phyloP scores from a whole-genome alignment of 1,139 yeast genomes.

The Lodderomyces oxycetoniae region DNA sequence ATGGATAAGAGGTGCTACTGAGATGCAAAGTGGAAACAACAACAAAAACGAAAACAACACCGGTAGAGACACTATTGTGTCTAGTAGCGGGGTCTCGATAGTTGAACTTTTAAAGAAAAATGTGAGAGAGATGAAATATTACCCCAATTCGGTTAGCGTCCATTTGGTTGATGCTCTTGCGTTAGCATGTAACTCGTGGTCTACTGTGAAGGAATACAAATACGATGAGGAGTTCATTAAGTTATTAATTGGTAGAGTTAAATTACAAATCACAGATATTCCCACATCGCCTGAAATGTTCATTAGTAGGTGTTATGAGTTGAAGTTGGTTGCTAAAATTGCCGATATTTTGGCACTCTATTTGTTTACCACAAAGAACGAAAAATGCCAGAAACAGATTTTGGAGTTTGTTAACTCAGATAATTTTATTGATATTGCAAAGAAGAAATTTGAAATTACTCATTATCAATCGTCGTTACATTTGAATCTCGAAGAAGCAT shows the following conservation, averaged over 20 bases:
- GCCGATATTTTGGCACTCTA: slow-evolving; percentile 73
- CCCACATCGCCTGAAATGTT: slow-evolving; percentile 23
- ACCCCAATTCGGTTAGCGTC: slow-evolving; percentile 55
- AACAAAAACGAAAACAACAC: slow-evolving; percentile 11
- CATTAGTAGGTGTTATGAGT: slow-evolving; percentile 50
- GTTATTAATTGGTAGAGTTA: slow-evolving; percentile 42
- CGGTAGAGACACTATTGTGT: background rate
- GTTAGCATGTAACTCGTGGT: slow-evolving; percentile 65
- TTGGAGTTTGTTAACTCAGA: slow-evolving; percentile 38
- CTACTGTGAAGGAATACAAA: slow-evolving; percentile 47
- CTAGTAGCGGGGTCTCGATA: slow-evolving; percentile 27
- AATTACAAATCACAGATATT: slow-evolving; percentile 17
- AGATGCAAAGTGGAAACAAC: slow-evolving; percentile 7
- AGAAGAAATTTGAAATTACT: slow-evolving; percentile 27
- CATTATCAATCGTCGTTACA: slow-evolving; percentile 42
- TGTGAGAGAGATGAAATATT: slow-evolving; percentile 46
- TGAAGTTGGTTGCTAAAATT: slow-evolving; percentile 58
- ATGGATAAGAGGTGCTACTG: slow-evolving; percentile 19
- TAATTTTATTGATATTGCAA: slow-evolving; percentile 28
- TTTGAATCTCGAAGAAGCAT: slow-evolving; percentile 20
- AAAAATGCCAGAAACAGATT: slow-evolving; percentile 37
- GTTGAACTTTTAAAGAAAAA: slow-evolving; percentile 58
- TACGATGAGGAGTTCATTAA: slow-evolving; percentile 50
- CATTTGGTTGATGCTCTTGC: slow-evolving; percentile 64
- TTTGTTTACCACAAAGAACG: slow-evolving; percentile 55